Evolutionary conservation across 2,329 filamentous ascomycete species (phyloP).

Genomic region (Aspergillus ochraceus): DNA sequence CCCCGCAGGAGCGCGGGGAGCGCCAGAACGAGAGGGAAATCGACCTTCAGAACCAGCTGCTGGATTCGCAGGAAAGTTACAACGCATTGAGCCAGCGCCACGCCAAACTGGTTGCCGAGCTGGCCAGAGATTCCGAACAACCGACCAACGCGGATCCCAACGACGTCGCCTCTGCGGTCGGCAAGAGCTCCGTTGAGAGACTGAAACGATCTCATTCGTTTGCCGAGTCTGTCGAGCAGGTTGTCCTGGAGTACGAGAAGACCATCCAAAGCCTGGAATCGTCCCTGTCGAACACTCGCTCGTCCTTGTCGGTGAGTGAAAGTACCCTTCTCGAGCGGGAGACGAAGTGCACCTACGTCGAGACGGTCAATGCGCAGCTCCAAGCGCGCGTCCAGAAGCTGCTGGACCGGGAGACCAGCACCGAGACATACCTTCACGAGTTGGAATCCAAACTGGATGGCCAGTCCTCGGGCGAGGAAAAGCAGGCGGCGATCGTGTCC

Average conservation of each 20-base stretch:
- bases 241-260: slow-evolving; percentile 97
- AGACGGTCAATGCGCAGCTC: slow-evolving; percentile 87
- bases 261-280: slow-evolving; percentile 93
- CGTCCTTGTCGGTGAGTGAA: slow-evolving; percentile 80
- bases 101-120: slow-evolving; percentile 90
- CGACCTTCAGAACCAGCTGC: slow-evolving; percentile 88
- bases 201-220: slow-evolving; percentile 95
- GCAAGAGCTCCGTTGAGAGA: slow-evolving; percentile 80
- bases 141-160: slow-evolving; percentile 42
- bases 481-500: slow-evolving; percentile 78
- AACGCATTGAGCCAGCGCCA: slow-evolving; percentile 86
- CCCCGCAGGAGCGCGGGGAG: slow-evolving; percentile 70
- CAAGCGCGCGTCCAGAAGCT: slow-evolving; percentile 89
- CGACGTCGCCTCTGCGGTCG: slow-evolving; percentile 56
- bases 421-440: slow-evolving; percentile 89
- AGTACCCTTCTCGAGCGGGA: slow-evolving; percentile 88
- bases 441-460: slow-evolving; percentile 88
- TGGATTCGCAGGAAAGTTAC: slow-evolving; percentile 95
- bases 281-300: slow-evolving; percentile 83
- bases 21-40: slow-evolving; percentile 80
- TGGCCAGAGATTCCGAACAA: slow-evolving; percentile 77
- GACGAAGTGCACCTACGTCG: slow-evolving; percentile 87
- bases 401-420: slow-evolving; percentile 85
- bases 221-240: slow-evolving; percentile 90
- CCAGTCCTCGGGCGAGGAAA: slow-evolving; percentile 88